phyloP scores from a whole-genome alignment of 768 basidiomycete species.

The Ephemerocybe angulata region DNA sequence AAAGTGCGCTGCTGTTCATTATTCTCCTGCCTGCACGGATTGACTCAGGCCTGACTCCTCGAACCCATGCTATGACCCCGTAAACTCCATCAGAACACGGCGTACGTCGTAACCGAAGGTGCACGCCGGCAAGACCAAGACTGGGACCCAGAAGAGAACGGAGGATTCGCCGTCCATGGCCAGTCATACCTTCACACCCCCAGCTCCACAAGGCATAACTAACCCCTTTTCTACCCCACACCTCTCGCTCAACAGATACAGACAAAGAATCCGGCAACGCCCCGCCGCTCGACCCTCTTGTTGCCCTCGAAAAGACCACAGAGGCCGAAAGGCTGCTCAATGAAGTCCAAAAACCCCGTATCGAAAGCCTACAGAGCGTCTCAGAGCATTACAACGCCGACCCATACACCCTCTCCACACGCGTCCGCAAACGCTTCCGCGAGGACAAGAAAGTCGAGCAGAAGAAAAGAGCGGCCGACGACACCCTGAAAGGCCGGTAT shows the following conservation, averaged over 20 bases:
- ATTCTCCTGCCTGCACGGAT: background rate
- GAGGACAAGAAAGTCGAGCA: slow-evolving; percentile 80
- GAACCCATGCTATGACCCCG: too few relatives aligned
- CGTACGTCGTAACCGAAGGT: slow-evolving; percentile 88
- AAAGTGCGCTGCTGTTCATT: slow-evolving; percentile 53
- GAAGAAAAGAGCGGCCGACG: slow-evolving; percentile 65
- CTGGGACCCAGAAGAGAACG: slow-evolving; percentile 96
- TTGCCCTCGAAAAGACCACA: slow-evolving; percentile 84
- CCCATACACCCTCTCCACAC: slow-evolving; percentile 77
- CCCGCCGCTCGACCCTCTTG: slow-evolving; percentile 75
- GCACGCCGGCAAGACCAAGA: slow-evolving; percentile 95
- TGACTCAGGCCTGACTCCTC: too few relatives aligned
- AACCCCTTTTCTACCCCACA: background rate
- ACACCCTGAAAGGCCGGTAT: slow-evolving; percentile 68
- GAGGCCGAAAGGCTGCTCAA: slow-evolving; percentile 68
- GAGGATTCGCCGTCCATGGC: slow-evolving; percentile 89
- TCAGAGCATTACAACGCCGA: slow-evolving; percentile 82
- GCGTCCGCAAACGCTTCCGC: slow-evolving; percentile 78
- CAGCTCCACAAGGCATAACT: background rate
- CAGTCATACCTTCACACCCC: slow-evolving; percentile 17
- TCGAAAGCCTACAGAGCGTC: slow-evolving; percentile 72
- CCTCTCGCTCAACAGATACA: slow-evolving; percentile 23
- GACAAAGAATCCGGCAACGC: slow-evolving; percentile 57
- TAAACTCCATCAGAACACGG: slow-evolving; percentile 97
- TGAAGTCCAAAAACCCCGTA: slow-evolving; percentile 72